Evolutionary conservation across 768 basidiomycete species (phyloP).

Genomic region (Rhizopogon roseolus): DNA sequence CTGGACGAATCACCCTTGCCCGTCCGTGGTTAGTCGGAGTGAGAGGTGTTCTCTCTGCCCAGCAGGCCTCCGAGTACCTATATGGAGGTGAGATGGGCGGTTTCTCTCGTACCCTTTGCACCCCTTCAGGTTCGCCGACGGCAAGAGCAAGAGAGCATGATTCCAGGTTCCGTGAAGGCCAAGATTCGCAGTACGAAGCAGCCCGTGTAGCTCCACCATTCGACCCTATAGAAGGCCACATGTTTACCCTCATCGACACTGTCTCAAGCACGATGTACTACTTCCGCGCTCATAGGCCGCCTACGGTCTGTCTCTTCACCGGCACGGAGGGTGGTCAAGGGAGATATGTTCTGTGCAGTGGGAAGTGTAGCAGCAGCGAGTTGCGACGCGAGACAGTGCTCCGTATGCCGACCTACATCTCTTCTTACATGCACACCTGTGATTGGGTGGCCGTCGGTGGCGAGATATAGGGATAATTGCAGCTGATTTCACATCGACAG

Average conservation of each 20-base stretch:
- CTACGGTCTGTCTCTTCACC: slow-evolving; percentile 20
- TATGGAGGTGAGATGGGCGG: slow-evolving; percentile 9
- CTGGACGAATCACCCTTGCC: slow-evolving; percentile 11
- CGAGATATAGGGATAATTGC: too few species aligned
- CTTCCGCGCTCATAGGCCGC: slow-evolving; percentile 15
- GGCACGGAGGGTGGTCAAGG: slow-evolving; percentile 17
- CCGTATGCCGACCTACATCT: slow-evolving; percentile 17
- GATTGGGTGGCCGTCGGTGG: slow-evolving; percentile 18
- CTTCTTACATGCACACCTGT: slow-evolving; percentile 12
- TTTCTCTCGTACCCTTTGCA: slow-evolving; percentile 9
- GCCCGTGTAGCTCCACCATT: neutral
- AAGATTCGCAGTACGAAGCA: slow-evolving; percentile 4
- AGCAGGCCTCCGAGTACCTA: slow-evolving; percentile 10
- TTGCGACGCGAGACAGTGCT: slow-evolving; percentile 21
- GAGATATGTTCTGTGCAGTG: slow-evolving; percentile 17
- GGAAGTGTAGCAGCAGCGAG: slow-evolving; percentile 14
- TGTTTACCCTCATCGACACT: slow-evolving; percentile 22
- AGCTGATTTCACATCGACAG: too few species aligned
- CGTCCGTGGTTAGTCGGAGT: slow-evolving; percentile 21
- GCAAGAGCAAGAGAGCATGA: neutral
- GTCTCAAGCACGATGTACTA: slow-evolving; percentile 17
- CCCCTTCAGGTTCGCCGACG: slow-evolving; percentile 11
- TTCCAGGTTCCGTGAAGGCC: slow-evolving; percentile 14
- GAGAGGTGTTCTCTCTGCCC: slow-evolving; percentile 19
- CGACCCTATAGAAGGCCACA: neutral